A percentile compares a stretch with the other conserved stretches of the same genome.
These are phyloP conservation scores for Naganishia vaughanmartiniae DNA, from an alignment of 768 basidiomycete species.

Conservation along the genomic window DNA sequence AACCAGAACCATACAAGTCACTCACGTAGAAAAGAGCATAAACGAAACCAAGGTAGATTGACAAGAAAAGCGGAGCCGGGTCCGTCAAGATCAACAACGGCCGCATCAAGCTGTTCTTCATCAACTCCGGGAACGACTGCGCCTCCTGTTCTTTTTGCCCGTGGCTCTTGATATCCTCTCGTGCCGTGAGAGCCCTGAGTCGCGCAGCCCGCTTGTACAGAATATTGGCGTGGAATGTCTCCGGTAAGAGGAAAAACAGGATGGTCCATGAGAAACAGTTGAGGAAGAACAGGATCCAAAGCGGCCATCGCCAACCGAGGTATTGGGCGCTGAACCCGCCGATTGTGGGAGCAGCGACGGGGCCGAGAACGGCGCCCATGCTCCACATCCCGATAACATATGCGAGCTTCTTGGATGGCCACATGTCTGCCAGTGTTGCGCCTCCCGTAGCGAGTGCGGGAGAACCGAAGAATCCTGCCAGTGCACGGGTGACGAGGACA, in stretches of 20 bases:
- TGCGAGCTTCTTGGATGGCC: conserved; percentile 34
- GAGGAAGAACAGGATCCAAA: conserved; percentile 38
- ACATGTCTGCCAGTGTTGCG: conserved; percentile 41
- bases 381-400: conserved; percentile 40
- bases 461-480: conserved; percentile 41
- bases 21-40: conserved; percentile 31
- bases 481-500: conserved; percentile 34
- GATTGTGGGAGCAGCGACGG: conserved; percentile 38
- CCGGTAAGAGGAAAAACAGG: conserved; percentile 38
- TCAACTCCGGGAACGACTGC: conserved; percentile 36
- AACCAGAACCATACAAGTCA: not conserved
- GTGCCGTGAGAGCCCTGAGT: conserved; percentile 33
- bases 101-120: conserved; percentile 39
- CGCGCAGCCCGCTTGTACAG: conserved; percentile 37
- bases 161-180: conserved; percentile 38
- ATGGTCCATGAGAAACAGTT: conserved; percentile 34
- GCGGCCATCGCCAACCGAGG: conserved; percentile 40
- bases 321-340: conserved; percentile 36
- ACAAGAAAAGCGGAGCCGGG: conserved; percentile 35
- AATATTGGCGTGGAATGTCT: conserved; percentile 39
- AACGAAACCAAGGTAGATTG: conserved; percentile 26
- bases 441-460: conserved; percentile 42
- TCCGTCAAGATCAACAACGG: conserved; percentile 48
- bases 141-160: conserved; percentile 44
- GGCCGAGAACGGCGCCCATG: conserved; percentile 39